Evolutionary conservation across 2,329 filamentous ascomycete genomes (phyloP), one percentile per base, ranked within the genome.

Genomic region (Beauveria pseudobassiana): DNA sequence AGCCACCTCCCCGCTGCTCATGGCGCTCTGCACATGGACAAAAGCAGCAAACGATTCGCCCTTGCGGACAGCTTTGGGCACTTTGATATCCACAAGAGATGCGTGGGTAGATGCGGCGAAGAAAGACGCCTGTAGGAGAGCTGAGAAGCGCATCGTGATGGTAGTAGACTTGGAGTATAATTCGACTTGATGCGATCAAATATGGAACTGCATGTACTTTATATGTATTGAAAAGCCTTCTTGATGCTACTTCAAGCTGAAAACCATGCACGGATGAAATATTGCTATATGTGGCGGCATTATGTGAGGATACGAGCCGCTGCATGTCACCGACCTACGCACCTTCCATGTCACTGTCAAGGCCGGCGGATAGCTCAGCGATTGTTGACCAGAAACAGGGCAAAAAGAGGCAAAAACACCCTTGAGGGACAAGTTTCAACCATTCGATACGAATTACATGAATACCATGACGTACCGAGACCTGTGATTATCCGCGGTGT

Each of bases 1-100:
- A 6, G 57, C 57, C 12, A 59, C 57, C 38, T 59, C 57, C 18
- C 57, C 57, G 48, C 57, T 59, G 38, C 57, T 59, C 57, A 51
- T 50, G 24, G 18, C 57, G 48, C 57, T 59, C 48, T 59, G 57
- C 16, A 59, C 57, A 34, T 59, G 57, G 24, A 59, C 57, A 26
- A 59, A 49, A 22, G 57, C 57, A 14, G 57, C 40, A 20, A 59
- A 59, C 3, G 45, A 49, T 30, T 59, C 57, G 45, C 57, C 57
- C 40, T 59, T 59, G 38, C 57, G 57, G 18, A 59, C 38, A 14
- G 46, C 57, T 18, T 8, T 51, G 48, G 57, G 57, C n/a, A 59
- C 57, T 26, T 59, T 59, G 48, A 59, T 59, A 34, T 40, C 30
- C 24, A 59, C 57, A 8, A 59, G 57, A 16, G 57, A 30, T n/a